These are phyloP conservation scores for Erythrobasidium yunnanense DNA, from an alignment of 768 basidiomycete genomes.

Conservation along the genomic window DNA sequence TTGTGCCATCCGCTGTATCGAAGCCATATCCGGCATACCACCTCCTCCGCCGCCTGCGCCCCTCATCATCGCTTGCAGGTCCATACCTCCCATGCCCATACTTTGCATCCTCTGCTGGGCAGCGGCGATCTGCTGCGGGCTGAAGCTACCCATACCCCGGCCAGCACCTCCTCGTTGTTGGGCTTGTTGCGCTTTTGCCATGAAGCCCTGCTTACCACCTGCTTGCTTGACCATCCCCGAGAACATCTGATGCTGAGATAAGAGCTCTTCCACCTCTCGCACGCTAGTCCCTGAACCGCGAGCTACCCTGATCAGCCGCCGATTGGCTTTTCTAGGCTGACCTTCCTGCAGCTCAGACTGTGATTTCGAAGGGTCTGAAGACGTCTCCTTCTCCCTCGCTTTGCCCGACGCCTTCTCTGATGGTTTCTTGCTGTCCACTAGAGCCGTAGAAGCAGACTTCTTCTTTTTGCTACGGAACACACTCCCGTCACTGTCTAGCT, in stretches of 20 bases:
- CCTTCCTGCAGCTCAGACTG: not conserved
- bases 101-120: slow-evolving; percentile 19
- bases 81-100: slow-evolving; percentile 22
- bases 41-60: slow-evolving; percentile 1
- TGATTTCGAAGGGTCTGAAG: slow-evolving; percentile 49
- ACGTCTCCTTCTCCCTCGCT: slow-evolving; percentile 36
- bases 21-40: slow-evolving; percentile 5
- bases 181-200: slow-evolving; percentile 87
- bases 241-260: slow-evolving; percentile 98
- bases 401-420: slow-evolving; percentile 3
- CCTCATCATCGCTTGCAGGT: slow-evolving; percentile 1
- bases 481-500: slow-evolving; percentile 89
- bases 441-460: slow-evolving; percentile 42
- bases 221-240: slow-evolving; percentile 97
- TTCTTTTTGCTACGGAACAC: slow-evolving; percentile 63
- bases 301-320: slow-evolving; percentile 80
- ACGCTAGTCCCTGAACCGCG: slow-evolving; percentile 86
- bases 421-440: not conserved
- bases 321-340: slow-evolving; percentile 56
- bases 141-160: slow-evolving; percentile 1
- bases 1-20: not conserved
- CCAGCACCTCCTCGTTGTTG: slow-evolving; percentile 47
- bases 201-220: slow-evolving; percentile 94
- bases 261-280: slow-evolving; percentile 90
- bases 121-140: not conserved